Conservation (phyloP, 1,139 yeast species). For the Zygoascus hellenicus region DNA sequence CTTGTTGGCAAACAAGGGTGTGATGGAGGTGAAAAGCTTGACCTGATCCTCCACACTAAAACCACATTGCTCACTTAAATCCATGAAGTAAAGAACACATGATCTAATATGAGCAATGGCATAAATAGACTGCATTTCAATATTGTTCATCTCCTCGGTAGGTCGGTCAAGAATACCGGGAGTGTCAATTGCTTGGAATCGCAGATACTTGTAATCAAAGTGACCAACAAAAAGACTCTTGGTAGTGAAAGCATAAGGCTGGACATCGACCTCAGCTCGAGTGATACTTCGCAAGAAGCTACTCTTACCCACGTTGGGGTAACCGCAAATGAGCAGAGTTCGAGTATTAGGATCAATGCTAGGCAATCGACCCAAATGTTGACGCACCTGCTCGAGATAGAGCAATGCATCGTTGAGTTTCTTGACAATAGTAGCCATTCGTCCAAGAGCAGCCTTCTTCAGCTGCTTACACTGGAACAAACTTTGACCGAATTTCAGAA, state of each 20-base stretch:
- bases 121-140: constrained; percentile 98
- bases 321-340: constrained; percentile 94
- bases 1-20: constrained; percentile 95
- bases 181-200: constrained; percentile 98
- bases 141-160: constrained; percentile 98
- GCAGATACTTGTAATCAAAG: constrained; percentile 91
- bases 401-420: constrained; percentile 89
- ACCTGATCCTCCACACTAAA: constrained; percentile 97
- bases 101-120: constrained; percentile 98
- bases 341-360: constrained; percentile 98
- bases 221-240: constrained; percentile 94
- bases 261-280: constrained; percentile 97
- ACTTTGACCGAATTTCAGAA: constrained; percentile 94
- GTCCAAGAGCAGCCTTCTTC: constrained; percentile 96
- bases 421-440: constrained; percentile 97
- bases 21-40: constrained; percentile 90
- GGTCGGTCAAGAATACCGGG: constrained; percentile 99
- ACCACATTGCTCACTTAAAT: constrained; percentile 97
- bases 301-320: constrained; percentile 98
- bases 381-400: constrained; percentile 97
- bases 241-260: constrained; percentile 98
- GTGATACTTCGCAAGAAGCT: constrained; percentile 90
- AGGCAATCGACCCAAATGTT: constrained; percentile 97
- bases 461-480: constrained; percentile 97
- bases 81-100: constrained; percentile 95